These are phyloP conservation scores for Gynandropsis gynandra DNA, from an alignment of 345 rosid genomes.

Conservation along the genomic window DNA sequence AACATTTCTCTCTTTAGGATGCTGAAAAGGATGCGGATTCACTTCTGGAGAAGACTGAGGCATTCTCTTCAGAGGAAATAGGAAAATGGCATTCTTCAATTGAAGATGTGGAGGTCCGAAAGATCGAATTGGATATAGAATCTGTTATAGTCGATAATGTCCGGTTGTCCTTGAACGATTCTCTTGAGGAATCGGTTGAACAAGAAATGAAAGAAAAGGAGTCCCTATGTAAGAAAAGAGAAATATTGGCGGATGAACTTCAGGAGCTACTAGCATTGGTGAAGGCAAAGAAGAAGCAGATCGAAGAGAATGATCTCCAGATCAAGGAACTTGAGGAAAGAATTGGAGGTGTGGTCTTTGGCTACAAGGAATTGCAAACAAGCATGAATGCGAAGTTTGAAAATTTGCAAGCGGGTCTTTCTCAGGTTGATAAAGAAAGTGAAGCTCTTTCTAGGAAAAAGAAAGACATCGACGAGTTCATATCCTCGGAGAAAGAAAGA, in stretches of 20 bases:
- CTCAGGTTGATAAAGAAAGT: constrained; percentile 38
- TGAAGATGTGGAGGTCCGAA: constrained; percentile 55
- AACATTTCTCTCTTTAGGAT: constrained; percentile 35
- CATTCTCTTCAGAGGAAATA: constrained; percentile 37
- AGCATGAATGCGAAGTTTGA: constrained; percentile 41
- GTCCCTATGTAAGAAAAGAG: constrained; percentile 40
- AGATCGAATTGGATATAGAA: constrained; percentile 59
- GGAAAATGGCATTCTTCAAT: constrained; percentile 52
- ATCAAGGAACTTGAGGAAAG: constrained; percentile 49
- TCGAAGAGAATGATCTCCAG: constrained; percentile 48
- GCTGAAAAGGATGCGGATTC: constrained; percentile 46
- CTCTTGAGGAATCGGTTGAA: constrained; percentile 44
- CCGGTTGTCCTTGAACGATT: constrained; percentile 32
- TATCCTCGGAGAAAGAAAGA: constrained; percentile 43
- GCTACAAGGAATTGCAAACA: constrained; percentile 48
- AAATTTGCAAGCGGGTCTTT: constrained; percentile 39
- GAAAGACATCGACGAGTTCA: constrained; percentile 44
- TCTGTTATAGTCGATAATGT: constrained; percentile 53
- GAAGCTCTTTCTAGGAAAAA: constrained; percentile 44
- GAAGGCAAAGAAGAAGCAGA: constrained; percentile 60
- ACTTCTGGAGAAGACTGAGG: constrained; percentile 39
- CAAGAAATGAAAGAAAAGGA: constrained; percentile 55
- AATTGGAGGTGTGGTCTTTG: constrained; percentile 45
- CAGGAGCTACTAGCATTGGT: constrained; percentile 58
- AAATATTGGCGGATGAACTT: constrained; percentile 45